A percentile compares a stretch with the other conserved stretches of the same genome.
These are phyloP conservation scores for Populus pruinosa DNA, from an alignment of 345 rosid species.

Conservation along the genomic window DNA sequence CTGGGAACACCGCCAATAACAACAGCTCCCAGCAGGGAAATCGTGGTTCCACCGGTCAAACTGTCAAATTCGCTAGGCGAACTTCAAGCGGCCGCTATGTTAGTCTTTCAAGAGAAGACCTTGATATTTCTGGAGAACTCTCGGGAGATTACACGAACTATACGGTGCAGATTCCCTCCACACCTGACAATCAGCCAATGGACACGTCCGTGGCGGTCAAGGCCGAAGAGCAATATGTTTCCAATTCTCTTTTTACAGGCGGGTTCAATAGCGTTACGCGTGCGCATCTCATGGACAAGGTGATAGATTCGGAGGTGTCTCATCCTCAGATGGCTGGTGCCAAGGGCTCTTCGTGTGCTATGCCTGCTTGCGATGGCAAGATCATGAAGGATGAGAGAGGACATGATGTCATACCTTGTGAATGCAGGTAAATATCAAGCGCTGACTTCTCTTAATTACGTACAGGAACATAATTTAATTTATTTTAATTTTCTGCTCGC, in stretches of 20 bases:
- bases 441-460: too few relatives aligned
- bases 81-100: conserved; percentile 96
- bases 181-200: conserved; percentile 94
- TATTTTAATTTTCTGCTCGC: neutral
- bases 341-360: conserved; percentile 72
- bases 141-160: conserved; percentile 79
- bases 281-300: conserved; percentile 96
- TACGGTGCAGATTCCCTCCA: conserved; percentile 89
- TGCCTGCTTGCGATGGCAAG: conserved; percentile 94
- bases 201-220: conserved; percentile 46
- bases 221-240: conserved; percentile 89
- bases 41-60: conserved; percentile 47
- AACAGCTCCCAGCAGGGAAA: conserved; percentile 9
- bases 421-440: conserved; percentile 54
- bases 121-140: conserved; percentile 75
- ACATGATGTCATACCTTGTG: conserved; percentile 74
- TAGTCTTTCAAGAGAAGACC: conserved; percentile 76
- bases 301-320: conserved; percentile 83
- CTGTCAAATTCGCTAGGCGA: conserved; percentile 82
- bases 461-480: neutral
- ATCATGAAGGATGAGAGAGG: conserved; percentile 92
- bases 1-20: conserved; percentile 27
- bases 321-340: conserved; percentile 98
- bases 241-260: conserved; percentile 85
- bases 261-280: conserved; percentile 95